phyloP scores from a whole-genome alignment of 2,329 filamentous ascomycete species.

The Neonectria ditissima region DNA sequence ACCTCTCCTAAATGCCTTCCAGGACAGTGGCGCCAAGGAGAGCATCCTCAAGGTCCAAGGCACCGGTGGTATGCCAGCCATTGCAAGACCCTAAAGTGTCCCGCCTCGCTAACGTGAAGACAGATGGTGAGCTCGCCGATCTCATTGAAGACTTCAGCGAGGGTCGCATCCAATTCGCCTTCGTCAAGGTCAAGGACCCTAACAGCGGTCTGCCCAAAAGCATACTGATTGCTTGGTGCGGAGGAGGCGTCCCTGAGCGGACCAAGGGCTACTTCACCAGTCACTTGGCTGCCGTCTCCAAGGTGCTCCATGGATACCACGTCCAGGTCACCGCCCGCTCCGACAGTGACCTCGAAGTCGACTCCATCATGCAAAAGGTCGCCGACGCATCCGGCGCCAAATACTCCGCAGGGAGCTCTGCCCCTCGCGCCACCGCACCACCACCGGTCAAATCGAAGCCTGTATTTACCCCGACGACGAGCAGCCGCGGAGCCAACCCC shows the following conservation, averaged over 20 bases:
- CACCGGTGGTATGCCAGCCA: slow-evolving; percentile 75
- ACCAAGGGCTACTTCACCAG: slow-evolving; percentile 99
- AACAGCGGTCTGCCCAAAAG: slow-evolving; percentile 91
- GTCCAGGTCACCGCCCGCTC: slow-evolving; percentile 97
- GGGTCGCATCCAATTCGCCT: slow-evolving; percentile 95
- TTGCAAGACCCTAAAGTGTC: background rate
- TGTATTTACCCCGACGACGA: slow-evolving; percentile 83
- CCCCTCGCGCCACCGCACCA: slow-evolving; percentile 64
- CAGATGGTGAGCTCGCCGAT: slow-evolving; percentile 91
- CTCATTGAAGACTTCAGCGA: slow-evolving; percentile 97
- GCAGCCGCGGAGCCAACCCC: slow-evolving; percentile 68
- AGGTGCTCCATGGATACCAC: slow-evolving; percentile 95
- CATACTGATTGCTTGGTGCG: slow-evolving; percentile 95
- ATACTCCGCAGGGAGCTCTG: slow-evolving; percentile 79
- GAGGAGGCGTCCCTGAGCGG: slow-evolving; percentile 96
- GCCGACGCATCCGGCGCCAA: slow-evolving; percentile 94
- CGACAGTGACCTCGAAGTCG: slow-evolving; percentile 87
- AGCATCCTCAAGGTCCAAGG: slow-evolving; percentile 94
- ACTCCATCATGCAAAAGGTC: slow-evolving; percentile 91
- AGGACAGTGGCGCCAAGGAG: slow-evolving; percentile 87
- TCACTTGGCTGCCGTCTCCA: slow-evolving; percentile 88
- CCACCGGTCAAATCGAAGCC: slow-evolving; percentile 88
- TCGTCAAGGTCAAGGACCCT: slow-evolving; percentile 94
- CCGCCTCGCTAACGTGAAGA: slow-evolving; percentile 34
- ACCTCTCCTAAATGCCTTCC: slow-evolving; percentile 92